A percentile compares a stretch with the other conserved stretches of the same genome.
Evolutionary conservation across 2,329 filamentous ascomycete species (phyloP).

Genomic region (Nigrospora osmanthi): DNA sequence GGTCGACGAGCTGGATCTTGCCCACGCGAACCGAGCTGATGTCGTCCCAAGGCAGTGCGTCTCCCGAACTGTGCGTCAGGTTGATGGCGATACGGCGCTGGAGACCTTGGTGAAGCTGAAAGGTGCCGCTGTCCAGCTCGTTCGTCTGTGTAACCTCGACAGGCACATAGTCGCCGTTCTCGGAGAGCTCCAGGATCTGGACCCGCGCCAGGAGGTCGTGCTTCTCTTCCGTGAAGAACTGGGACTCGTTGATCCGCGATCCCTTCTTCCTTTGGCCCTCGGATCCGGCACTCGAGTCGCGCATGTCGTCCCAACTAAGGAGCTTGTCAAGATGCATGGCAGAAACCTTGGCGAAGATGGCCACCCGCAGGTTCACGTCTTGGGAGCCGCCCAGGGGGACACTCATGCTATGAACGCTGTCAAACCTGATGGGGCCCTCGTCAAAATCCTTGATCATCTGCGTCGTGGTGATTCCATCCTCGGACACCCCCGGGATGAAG

Average conservation of each 20-base stretch:
- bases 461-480: constrained; percentile 88
- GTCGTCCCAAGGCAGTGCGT: constrained; percentile 82
- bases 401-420: constrained; percentile 98
- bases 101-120: constrained; percentile 90
- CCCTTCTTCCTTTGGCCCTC: constrained; percentile 46
- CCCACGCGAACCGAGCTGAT: constrained; percentile 71
- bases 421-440: constrained; percentile 84
- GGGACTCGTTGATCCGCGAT: constrained; percentile 76
- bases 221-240: constrained; percentile 88
- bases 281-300: constrained; percentile 61
- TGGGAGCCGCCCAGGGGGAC: constrained; percentile 71
- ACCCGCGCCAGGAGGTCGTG: constrained; percentile 86
- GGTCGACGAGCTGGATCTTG: constrained; percentile 74
- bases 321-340: constrained; percentile 94
- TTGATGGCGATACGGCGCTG: constrained; percentile 83
- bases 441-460: constrained; percentile 93
- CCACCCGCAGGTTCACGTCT: constrained; percentile 71
- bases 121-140: constrained; percentile 80
- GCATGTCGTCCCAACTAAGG: constrained; percentile 97
- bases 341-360: constrained; percentile 86
- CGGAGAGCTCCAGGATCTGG: constrained; percentile 85
- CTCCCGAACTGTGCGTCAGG: constrained; percentile 85
- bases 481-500: constrained; percentile 87
- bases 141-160: constrained; percentile 86
- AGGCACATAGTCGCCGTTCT: constrained; percentile 82